Evolutionary conservation across 805 yeast species (phyloP).

Genomic region (Candida peoriensis): DNA sequence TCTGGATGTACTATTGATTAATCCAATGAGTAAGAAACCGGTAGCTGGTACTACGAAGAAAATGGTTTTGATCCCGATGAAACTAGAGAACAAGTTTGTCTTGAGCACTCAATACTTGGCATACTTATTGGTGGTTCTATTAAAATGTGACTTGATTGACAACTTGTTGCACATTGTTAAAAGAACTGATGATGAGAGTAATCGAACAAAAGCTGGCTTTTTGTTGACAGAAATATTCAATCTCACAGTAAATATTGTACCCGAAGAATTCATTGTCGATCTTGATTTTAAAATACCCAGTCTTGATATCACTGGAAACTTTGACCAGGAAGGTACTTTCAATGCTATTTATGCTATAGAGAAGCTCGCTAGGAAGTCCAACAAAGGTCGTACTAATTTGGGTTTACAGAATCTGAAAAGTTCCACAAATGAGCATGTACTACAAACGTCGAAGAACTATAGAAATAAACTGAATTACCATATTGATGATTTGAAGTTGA

Average conservation of each 20-base stretch:
- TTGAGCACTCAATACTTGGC: conserved; percentile 64
- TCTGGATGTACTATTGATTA: conserved; percentile 59
- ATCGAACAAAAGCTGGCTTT: conserved; percentile 53
- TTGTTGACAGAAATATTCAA: conserved; percentile 59
- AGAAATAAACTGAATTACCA: conserved; percentile 7
- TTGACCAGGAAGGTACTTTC: conserved; percentile 2
- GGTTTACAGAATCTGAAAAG: conserved; percentile 27
- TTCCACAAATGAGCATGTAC: conserved; percentile 10
- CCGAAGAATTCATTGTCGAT: conserved; percentile 34
- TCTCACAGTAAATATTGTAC: conserved; percentile 50
- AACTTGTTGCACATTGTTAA: conserved; percentile 40
- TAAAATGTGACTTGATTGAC: conserved; percentile 50
- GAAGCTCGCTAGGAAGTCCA: conserved; percentile 33
- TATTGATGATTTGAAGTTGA: conserved; percentile 61
- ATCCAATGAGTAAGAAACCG: conserved; percentile 35
- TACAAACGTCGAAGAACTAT: conserved; percentile 4
- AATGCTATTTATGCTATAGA: conserved; percentile 45
- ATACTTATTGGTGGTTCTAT: conserved; percentile 47
- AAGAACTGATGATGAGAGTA: conserved; percentile 37
- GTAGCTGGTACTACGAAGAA: conserved; percentile 9
- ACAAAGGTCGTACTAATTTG: conserved; percentile 32
- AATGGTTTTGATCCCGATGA: conserved; percentile 22
- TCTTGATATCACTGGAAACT: conserved; percentile 2
- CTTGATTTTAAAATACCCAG: conserved; percentile 1
- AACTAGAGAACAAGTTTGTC: conserved; percentile 37